Conservation (phyloP, 495 filamentous ascomycete species). For the Sordaria brevicollis region DNA sequence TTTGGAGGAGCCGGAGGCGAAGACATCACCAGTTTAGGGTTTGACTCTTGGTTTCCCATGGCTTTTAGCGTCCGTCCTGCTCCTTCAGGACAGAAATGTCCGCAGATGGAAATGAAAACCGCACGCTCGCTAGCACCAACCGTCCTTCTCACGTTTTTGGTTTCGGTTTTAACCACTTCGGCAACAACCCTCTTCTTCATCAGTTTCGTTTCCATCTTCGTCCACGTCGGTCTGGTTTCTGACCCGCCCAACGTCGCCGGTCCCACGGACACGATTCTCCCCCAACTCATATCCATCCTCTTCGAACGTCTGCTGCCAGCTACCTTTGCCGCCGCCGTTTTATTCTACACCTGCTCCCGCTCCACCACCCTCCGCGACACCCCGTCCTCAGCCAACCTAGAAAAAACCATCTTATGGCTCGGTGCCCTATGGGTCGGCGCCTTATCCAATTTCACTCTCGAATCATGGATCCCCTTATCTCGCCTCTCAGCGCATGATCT, state of each 20-base stretch:
- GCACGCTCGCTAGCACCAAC: constrained; percentile 48
- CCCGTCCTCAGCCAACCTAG: constrained; percentile 51
- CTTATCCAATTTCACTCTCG: constrained; percentile 76
- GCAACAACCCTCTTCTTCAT: constrained; percentile 61
- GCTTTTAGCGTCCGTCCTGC: constrained; percentile 51
- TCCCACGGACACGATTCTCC: constrained; percentile 31
- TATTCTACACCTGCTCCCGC: constrained; percentile 51
- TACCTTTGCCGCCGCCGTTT: constrained; percentile 61
- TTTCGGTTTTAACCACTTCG: constrained; percentile 63
- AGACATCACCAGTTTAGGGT: constrained; percentile 56
- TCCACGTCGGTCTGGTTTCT: constrained; percentile 67
- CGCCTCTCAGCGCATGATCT: constrained; percentile 69
- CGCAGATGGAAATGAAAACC: neutral
- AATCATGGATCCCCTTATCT: constrained; percentile 62
- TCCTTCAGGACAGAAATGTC: neutral
- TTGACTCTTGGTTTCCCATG: constrained; percentile 70
- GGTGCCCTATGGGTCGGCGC: constrained; percentile 68
- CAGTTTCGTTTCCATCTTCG: constrained; percentile 60
- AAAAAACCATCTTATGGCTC: constrained; percentile 69
- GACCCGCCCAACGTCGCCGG: constrained; percentile 48
- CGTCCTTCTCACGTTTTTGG: constrained; percentile 47
- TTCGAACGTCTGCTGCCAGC: constrained; percentile 68
- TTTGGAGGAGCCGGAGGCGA: constrained; percentile 40
- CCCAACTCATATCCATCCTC: constrained; percentile 51
- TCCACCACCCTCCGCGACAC: constrained; percentile 42